Evolutionary conservation across 345 rosid genomes (phyloP).

Genomic region (Linum lewisii): DNA sequence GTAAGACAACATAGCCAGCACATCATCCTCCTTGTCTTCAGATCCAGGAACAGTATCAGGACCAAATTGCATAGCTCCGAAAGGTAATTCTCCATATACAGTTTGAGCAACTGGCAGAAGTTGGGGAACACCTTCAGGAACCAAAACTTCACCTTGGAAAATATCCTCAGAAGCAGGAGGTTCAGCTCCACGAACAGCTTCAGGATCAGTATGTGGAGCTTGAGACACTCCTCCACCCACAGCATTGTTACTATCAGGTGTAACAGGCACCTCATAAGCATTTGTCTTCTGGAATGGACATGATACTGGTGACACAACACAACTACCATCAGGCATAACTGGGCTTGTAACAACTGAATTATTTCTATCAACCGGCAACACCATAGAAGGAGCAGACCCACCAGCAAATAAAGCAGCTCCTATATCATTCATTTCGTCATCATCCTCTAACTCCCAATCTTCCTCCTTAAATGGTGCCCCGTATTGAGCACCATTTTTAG

Average conservation of each 20-base stretch:
- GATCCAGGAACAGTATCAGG: not conserved
- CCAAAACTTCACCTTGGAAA: no score
- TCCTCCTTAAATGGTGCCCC: constrained; percentile 72
- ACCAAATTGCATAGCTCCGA: not conserved
- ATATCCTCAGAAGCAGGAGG: not conserved
- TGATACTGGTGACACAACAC: constrained; percentile 15
- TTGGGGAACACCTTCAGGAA: not conserved
- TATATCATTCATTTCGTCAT: constrained; percentile 12
- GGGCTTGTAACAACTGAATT: constrained; percentile 9
- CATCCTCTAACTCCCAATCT: constrained; percentile 53
- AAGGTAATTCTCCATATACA: not conserved
- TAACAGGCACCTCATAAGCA: not conserved
- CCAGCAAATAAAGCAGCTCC: constrained; percentile 11
- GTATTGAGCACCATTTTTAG: constrained; percentile 64
- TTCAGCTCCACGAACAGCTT: constrained; percentile 8
- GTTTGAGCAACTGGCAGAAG: not conserved
- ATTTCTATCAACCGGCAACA: constrained; percentile 9
- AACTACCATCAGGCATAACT: constrained; percentile 8
- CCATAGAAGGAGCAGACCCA: not conserved
- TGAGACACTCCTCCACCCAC: constrained; percentile 1
- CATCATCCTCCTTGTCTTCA: constrained; percentile 14
- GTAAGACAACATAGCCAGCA: constrained; percentile 20
- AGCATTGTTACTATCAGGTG: constrained; percentile 9
- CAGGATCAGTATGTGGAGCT: not conserved
- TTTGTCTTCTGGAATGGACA: constrained; percentile 22